phyloP scores from a whole-genome alignment of 495 filamentous ascomycete genomes.

The Niebla homalea region DNA sequence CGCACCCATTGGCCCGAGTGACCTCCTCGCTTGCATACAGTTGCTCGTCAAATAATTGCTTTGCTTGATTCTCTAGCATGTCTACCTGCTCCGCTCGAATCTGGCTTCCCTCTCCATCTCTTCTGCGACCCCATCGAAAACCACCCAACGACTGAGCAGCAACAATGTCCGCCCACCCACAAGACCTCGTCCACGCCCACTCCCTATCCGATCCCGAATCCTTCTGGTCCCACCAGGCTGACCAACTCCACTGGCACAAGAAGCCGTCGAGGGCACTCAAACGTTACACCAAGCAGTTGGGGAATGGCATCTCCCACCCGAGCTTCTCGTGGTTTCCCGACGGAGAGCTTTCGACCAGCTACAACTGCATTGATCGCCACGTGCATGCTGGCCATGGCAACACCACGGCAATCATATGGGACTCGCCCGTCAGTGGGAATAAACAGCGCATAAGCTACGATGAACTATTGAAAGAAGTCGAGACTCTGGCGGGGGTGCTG shows the following conservation, averaged over 20 bases:
- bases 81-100: too few relatives aligned
- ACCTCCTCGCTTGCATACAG: too few relatives aligned
- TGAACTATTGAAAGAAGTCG: conserved; percentile 69
- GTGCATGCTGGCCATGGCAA: conserved; percentile 63
- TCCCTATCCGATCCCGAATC: conserved; percentile 42
- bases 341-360: conserved; percentile 79
- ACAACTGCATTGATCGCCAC: conserved; percentile 84
- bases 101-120: too few relatives aligned
- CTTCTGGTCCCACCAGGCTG: conserved; percentile 70
- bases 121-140: background rate
- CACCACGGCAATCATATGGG: conserved; percentile 67
- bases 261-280: conserved; percentile 38
- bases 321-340: conserved; percentile 83
- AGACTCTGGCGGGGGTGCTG: conserved; percentile 69
- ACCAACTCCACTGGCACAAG: conserved; percentile 67
- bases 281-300: conserved; percentile 33
- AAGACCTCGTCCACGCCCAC: conserved; percentile 26
- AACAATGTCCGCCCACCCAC: conserved; percentile 30
- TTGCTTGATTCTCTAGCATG: too few relatives aligned
- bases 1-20: too few relatives aligned
- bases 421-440: conserved; percentile 68
- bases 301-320: conserved; percentile 34
- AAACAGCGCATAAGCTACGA: conserved; percentile 62
- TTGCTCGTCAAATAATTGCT: too few relatives aligned
- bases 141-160: conserved; percentile 1